phyloP scores from a whole-genome alignment of 495 filamentous ascomycete genomes.

The Neurospora sublineolata region DNA sequence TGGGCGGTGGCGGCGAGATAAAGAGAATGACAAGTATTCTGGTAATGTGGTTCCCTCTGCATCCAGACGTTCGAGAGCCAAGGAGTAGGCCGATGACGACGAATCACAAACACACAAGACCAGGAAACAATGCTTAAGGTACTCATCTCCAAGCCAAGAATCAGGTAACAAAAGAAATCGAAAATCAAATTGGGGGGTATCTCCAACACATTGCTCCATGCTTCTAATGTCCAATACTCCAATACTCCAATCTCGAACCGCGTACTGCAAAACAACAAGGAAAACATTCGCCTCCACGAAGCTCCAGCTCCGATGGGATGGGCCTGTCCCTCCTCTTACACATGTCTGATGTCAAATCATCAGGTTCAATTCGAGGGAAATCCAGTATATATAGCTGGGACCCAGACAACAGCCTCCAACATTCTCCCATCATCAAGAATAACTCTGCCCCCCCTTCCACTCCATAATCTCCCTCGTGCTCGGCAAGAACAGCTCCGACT shows the following conservation, averaged over 20 bases:
- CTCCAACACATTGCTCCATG: neutral
- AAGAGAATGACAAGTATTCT: too few relatives aligned
- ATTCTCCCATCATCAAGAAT: neutral
- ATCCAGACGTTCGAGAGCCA: neutral
- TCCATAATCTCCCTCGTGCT: slow-evolving; percentile 23
- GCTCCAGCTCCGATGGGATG: neutral
- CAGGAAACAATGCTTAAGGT: neutral
- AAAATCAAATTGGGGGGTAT: neutral
- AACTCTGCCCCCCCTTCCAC: slow-evolving; percentile 14
- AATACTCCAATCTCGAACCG: neutral
- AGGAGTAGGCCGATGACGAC: neutral
- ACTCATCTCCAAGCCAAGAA: neutral
- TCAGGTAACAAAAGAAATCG: neutral
- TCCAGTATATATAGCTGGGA: too few relatives aligned
- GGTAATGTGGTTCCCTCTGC: too few relatives aligned
- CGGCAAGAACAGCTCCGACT: slow-evolving; percentile 14
- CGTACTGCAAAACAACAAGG: neutral
- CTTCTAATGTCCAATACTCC: neutral
- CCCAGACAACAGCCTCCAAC: too few relatives aligned
- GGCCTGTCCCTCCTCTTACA: neutral
- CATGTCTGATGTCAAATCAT: neutral
- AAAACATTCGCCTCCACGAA: neutral
- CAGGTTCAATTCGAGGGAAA: neutral
- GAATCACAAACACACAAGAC: neutral
- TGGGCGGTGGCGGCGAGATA: too few relatives aligned